phyloP scores from a whole-genome alignment of 441 rosid genomes.

The Adansonia grandidieri region DNA sequence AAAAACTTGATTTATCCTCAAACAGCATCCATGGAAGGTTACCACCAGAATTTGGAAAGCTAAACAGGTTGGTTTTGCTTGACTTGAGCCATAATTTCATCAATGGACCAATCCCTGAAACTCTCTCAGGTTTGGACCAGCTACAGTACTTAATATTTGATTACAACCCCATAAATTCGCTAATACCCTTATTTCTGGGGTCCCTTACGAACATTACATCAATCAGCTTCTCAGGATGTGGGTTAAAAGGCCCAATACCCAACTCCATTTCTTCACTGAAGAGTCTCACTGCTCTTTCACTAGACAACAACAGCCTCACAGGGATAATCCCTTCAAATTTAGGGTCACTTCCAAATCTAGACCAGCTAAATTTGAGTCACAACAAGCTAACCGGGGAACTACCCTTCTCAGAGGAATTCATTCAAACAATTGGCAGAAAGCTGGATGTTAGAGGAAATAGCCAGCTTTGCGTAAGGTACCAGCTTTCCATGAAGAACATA shows the following conservation, averaged over 20 bases:
- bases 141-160: constrained; percentile 43
- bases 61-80: constrained; percentile 48
- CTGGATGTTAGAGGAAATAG: constrained; percentile 49
- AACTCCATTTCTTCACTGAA: constrained; percentile 38
- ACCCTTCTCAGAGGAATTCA: constrained; percentile 37
- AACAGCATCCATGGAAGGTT: constrained; percentile 43
- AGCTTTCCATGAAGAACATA: constrained; percentile 23
- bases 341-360: constrained; percentile 43
- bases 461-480: constrained; percentile 42
- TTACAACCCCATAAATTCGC: constrained; percentile 45
- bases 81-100: constrained; percentile 48
- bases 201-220: constrained; percentile 36
- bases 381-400: constrained; percentile 47
- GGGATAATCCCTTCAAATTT: constrained; percentile 46
- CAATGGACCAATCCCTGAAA: constrained; percentile 48
- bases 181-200: constrained; percentile 37
- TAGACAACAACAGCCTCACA: constrained; percentile 43
- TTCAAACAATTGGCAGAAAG: constrained; percentile 44
- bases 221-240: constrained; percentile 49
- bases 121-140: constrained; percentile 42
- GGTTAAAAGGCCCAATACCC: constrained; percentile 42
- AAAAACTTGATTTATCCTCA: constrained; percentile 44
- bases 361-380: constrained; percentile 46
- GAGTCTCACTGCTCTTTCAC: constrained; percentile 41
- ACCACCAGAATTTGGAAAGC: constrained; percentile 38